A percentile compares a stretch with the other conserved stretches of the same genome.
These are phyloP conservation scores for Tagetes erecta DNA, from an alignment of 129 eudicot species.

Conservation along the genomic window DNA sequence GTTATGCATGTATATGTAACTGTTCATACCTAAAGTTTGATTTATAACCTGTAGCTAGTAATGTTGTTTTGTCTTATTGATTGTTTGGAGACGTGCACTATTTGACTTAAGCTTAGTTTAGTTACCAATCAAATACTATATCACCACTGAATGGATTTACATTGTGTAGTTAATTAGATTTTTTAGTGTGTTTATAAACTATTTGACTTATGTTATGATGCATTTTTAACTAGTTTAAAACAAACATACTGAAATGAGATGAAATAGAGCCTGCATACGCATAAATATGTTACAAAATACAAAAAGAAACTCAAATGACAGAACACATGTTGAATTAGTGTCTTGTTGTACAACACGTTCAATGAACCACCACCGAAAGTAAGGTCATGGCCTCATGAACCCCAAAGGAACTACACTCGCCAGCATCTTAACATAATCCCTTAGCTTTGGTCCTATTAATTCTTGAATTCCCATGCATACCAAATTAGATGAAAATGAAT, in stretches of 20 bases:
- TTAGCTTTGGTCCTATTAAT: conserved; percentile 20
- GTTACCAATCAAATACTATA: background rate
- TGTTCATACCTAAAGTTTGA: background rate
- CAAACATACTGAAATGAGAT: conserved; percentile 12
- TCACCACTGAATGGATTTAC: background rate
- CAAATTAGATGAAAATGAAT: conserved; percentile 34
- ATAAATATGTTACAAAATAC: conserved; percentile 35
- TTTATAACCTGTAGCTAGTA: background rate
- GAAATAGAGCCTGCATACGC: conserved; percentile 27
- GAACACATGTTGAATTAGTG: conserved; percentile 31
- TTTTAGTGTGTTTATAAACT: background rate
- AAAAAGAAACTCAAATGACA: conserved; percentile 29
- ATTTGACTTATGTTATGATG: background rate
- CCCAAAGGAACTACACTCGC: conserved; percentile 24
- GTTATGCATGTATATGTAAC: background rate
- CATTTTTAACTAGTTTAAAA: background rate
- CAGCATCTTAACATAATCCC: conserved; percentile 16
- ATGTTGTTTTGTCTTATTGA: background rate
- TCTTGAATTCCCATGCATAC: conserved; percentile 15
- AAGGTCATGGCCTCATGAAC: conserved; percentile 27
- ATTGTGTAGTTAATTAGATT: background rate
- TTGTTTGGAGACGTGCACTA: background rate
- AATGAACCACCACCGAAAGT: conserved; percentile 21
- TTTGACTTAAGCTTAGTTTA: too few species aligned
- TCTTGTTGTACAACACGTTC: conserved; percentile 32